These are phyloP conservation scores for Lasiosphaeriaceae sp. DNA, from an alignment of 495 filamentous ascomycete genomes.

Conservation along the genomic window DNA sequence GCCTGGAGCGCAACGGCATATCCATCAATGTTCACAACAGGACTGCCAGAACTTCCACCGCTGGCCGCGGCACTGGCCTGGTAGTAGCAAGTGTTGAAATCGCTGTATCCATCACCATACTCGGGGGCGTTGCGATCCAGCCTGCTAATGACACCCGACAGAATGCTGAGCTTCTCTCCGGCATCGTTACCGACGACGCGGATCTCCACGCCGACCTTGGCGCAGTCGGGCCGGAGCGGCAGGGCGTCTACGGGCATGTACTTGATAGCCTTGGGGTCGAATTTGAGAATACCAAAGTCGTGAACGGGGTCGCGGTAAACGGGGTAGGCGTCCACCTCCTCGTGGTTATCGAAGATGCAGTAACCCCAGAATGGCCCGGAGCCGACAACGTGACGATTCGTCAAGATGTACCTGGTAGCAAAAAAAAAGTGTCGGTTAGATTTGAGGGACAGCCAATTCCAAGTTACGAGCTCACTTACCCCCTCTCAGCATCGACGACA, in stretches of 20 bases:
- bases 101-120: slow-evolving; percentile 96
- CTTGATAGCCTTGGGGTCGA: slow-evolving; percentile 91
- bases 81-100: slow-evolving; percentile 99
- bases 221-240: slow-evolving; percentile 78
- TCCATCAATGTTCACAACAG: slow-evolving; percentile 93
- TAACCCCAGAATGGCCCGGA: slow-evolving; percentile 97
- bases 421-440: slow-evolving; percentile 16
- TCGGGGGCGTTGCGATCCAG: slow-evolving; percentile 95
- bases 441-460: too few relatives aligned
- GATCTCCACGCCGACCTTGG: slow-evolving; percentile 87
- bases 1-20: slow-evolving; percentile 92
- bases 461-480: slow-evolving; percentile 53
- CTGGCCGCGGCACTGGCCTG: slow-evolving; percentile 95
- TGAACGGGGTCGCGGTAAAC: slow-evolving; percentile 98
- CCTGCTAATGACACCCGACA: slow-evolving; percentile 95
- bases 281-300: slow-evolving; percentile 95
- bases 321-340: slow-evolving; percentile 94
- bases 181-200: slow-evolving; percentile 98
- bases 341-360: slow-evolving; percentile 97
- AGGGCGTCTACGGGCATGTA: slow-evolving; percentile 88
- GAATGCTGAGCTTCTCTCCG: slow-evolving; percentile 95
- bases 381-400: slow-evolving; percentile 92
- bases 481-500: slow-evolving; percentile 92
- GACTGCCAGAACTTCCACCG: slow-evolving; percentile 93
- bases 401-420: slow-evolving; percentile 61